A percentile compares a stretch with the other conserved stretches of the same genome.
Conservation (phyloP, 1,139 yeast genomes). For the Hyphopichia khmerensis region DNA sequence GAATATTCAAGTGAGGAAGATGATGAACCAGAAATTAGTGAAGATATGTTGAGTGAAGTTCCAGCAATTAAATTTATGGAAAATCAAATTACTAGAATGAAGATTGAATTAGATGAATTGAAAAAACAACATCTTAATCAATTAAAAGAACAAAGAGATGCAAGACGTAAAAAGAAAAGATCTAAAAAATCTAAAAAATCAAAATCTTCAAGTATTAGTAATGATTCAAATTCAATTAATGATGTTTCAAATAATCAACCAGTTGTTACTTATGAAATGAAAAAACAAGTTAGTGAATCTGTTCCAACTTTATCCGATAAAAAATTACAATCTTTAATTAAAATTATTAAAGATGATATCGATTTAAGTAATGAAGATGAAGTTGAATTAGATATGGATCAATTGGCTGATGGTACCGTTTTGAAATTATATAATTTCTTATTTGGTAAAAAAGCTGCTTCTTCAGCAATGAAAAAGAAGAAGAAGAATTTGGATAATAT, state of each 20-base stretch:
- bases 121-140: conserved; percentile 68
- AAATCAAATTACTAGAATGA: conserved; percentile 82
- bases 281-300: conserved; percentile 86
- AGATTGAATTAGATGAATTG: conserved; percentile 76
- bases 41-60: conserved; percentile 63
- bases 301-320: conserved; percentile 78
- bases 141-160: conserved; percentile 47
- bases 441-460: conserved; percentile 55
- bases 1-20: conserved; percentile 45
- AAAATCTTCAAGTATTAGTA: conserved; percentile 7
- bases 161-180: conserved; percentile 51
- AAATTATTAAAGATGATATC: conserved; percentile 83
- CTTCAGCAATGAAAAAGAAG: conserved; percentile 38
- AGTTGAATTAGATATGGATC: conserved; percentile 94
- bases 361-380: conserved; percentile 76
- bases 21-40: conserved; percentile 72
- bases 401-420: conserved; percentile 81
- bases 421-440: conserved; percentile 79
- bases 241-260: conserved; percentile 17
- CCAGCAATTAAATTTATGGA: conserved; percentile 91
- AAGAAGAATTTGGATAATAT: conserved; percentile 58
- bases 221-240: conserved; percentile 5
- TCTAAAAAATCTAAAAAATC: conserved; percentile 23
- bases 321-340: conserved; percentile 78
- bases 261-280: conserved; percentile 90